Evolutionary conservation across 2,329 filamentous ascomycete genomes (phyloP).

Genomic region (Plenodomus biglobosus): DNA sequence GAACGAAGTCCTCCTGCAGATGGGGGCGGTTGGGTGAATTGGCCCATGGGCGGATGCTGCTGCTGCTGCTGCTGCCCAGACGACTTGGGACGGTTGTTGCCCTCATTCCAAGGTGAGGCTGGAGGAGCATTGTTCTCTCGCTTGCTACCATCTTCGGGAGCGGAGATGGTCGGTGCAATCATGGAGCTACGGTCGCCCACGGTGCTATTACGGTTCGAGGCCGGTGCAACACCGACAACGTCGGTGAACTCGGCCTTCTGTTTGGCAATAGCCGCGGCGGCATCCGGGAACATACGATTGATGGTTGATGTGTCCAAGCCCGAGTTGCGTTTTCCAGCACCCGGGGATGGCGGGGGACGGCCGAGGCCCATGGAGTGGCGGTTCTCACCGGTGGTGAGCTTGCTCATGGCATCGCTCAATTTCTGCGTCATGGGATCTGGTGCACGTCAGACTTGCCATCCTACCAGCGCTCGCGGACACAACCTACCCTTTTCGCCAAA

Average conservation of each 20-base stretch:
- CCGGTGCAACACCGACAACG: constrained; percentile 84
- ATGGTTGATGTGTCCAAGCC: constrained; percentile 92
- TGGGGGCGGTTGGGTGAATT: constrained; percentile 79
- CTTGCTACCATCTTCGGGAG: constrained; percentile 64
- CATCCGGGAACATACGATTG: constrained; percentile 98
- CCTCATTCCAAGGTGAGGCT: constrained; percentile 78
- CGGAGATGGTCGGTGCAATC: constrained; percentile 72
- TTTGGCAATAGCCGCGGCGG: constrained; percentile 95
- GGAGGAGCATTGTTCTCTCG: constrained; percentile 62
- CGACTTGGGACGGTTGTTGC: constrained; percentile 69
- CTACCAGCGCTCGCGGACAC: not conserved
- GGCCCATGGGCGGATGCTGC: constrained; percentile 73
- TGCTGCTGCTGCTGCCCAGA: constrained; percentile 63
- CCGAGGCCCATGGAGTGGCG: constrained; percentile 75
- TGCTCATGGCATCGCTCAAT: constrained; percentile 94
- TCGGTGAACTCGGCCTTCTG: constrained; percentile 98
- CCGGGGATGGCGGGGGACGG: constrained; percentile 73
- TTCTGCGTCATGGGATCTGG: constrained; percentile 96
- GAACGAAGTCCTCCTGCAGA: constrained; percentile 76
- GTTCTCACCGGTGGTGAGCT: constrained; percentile 82
- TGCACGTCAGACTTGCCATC: constrained; percentile 21
- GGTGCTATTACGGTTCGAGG: constrained; percentile 90
- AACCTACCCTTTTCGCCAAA: constrained; percentile 85
- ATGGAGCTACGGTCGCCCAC: constrained; percentile 76
- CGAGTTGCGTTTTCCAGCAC: constrained; percentile 78